A percentile compares a stretch with the other conserved stretches of the same genome.
phyloP scores from a whole-genome alignment of 352 stramenopile genomes.

The Globisporangium cylindrosporum region DNA sequence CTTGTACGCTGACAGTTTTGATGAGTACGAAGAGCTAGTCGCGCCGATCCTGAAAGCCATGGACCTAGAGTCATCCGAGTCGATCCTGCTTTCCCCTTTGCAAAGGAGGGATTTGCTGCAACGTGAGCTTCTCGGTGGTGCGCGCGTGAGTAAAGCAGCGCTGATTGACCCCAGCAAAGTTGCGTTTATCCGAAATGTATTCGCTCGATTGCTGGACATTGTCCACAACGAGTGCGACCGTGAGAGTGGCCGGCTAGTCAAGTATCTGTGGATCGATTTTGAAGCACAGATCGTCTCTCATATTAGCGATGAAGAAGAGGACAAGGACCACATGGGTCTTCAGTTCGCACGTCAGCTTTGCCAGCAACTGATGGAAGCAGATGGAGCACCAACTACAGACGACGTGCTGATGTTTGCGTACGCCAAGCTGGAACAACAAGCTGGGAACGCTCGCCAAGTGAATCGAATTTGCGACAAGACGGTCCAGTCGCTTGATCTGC shows the following conservation, averaged over 20 bases:
- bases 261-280: constrained; percentile 52
- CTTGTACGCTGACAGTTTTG: constrained; percentile 37
- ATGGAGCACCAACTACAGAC: constrained; percentile 6
- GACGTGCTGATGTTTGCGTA: constrained; percentile 46
- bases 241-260: constrained; percentile 16
- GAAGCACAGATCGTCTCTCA: constrained; percentile 27
- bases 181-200: constrained; percentile 38
- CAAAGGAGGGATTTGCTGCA: constrained; percentile 29
- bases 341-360: constrained; percentile 31
- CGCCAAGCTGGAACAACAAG: constrained; percentile 43
- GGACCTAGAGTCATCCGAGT: constrained; percentile 19
- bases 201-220: constrained; percentile 26
- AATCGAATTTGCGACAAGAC: constrained; percentile 60
- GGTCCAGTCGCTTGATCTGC: constrained; percentile 25
- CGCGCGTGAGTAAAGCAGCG: constrained; percentile 23
- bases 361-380: constrained; percentile 24
- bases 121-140: constrained; percentile 19
- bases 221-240: constrained; percentile 19
- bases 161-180: constrained; percentile 39
- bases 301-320: neutral
- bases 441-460: constrained; percentile 43
- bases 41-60: constrained; percentile 45
- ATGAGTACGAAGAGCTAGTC: constrained; percentile 34
- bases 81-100: constrained; percentile 28
- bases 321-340: neutral